Evolutionary conservation across 345 rosid genomes (phyloP).

Genomic region (Populus tremula): DNA sequence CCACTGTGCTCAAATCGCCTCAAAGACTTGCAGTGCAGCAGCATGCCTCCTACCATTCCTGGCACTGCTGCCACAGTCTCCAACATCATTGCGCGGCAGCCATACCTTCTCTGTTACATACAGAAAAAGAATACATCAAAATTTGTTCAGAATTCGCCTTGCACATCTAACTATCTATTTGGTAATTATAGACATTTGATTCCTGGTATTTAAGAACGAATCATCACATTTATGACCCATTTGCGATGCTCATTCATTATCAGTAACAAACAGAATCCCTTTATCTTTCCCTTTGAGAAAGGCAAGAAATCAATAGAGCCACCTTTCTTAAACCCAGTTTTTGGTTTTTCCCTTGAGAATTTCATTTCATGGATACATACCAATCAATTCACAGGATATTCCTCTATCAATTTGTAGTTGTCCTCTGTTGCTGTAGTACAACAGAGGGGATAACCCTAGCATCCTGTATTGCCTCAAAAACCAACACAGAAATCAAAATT

Average conservation of each 20-base stretch:
- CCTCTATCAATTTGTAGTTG: neutral
- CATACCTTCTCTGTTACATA: constrained; percentile 59
- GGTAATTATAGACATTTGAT: too few relatives aligned
- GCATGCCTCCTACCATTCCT: constrained; percentile 87
- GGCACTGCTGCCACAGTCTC: constrained; percentile 90
- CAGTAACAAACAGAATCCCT: too few relatives aligned
- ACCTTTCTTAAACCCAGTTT: neutral
- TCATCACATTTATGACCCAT: too few relatives aligned
- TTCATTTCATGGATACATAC: neutral
- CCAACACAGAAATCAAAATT: neutral
- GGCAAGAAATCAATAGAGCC: neutral
- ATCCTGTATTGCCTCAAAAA: neutral
- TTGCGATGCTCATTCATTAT: neutral
- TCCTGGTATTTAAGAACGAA: too few relatives aligned
- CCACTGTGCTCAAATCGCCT: constrained; percentile 75
- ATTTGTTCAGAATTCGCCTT: neutral
- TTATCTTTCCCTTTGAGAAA: too few relatives aligned
- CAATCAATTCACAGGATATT: neutral
- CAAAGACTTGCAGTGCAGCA: constrained; percentile 69
- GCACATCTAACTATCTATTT: too few relatives aligned
- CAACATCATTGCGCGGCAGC: constrained; percentile 88
- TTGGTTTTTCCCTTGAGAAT: neutral
- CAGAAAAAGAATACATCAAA: neutral
- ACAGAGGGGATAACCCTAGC: neutral
- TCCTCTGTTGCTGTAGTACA: neutral